A percentile compares a stretch with the other conserved stretches of the same genome.
Conservation (phyloP, 2,329 filamentous ascomycete species). For the Exophiala bonariae region DNA sequence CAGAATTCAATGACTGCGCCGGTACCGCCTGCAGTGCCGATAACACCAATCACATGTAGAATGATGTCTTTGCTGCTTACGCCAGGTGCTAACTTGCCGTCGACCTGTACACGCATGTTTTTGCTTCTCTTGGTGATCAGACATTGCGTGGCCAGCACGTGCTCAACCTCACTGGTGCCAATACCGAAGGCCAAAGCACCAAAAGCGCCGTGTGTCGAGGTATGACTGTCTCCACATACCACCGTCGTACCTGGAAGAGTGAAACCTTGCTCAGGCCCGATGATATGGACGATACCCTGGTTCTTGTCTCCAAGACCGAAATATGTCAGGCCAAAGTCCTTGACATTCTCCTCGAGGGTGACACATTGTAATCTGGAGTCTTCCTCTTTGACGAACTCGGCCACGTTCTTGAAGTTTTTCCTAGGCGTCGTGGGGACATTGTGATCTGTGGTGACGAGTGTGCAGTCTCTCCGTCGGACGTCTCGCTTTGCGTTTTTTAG, state of each 20-base stretch:
- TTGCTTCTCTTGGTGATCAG: conserved; percentile 93
- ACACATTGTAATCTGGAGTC: conserved; percentile 92
- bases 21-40: conserved; percentile 92
- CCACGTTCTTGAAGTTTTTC: conserved; percentile 91
- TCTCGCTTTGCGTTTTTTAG: conserved; percentile 83
- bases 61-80: conserved; percentile 97
- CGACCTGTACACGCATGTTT: conserved; percentile 97
- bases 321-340: conserved; percentile 93
- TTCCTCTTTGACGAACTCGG: conserved; percentile 89
- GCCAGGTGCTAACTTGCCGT: conserved; percentile 83
- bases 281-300: conserved; percentile 97
- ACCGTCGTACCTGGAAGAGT: conserved; percentile 95
- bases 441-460: conserved; percentile 95
- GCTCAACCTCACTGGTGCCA: conserved; percentile 96
- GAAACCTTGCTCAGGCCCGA: conserved; percentile 97
- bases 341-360: conserved; percentile 96
- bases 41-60: conserved; percentile 86
- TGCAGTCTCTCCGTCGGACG: conserved; percentile 94
- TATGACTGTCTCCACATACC: conserved; percentile 97
- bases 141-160: conserved; percentile 94
- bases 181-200: conserved; percentile 95
- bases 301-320: conserved; percentile 95
- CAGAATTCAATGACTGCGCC: conserved; percentile 97
- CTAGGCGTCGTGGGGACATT: conserved; percentile 91
- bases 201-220: conserved; percentile 96